These are phyloP conservation scores for Gossypium turneri DNA, from an alignment of 345 rosid species.

Conservation along the genomic window DNA sequence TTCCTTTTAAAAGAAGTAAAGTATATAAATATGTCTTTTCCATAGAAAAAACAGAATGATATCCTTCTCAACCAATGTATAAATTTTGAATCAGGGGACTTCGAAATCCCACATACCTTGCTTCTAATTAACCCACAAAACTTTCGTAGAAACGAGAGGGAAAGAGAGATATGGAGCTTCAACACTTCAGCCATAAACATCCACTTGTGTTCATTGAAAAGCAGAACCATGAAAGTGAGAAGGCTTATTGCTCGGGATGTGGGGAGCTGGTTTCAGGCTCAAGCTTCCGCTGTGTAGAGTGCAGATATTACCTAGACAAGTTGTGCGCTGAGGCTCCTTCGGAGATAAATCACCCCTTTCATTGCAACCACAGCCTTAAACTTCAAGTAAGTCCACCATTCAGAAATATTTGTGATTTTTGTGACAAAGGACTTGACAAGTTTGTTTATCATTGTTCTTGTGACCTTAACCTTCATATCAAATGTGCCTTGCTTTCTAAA, in stretches of 20 bases:
- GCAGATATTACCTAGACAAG: not conserved
- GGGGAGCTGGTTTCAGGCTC: not conserved
- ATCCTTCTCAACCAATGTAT: too few relatives aligned
- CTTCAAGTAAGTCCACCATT: not conserved
- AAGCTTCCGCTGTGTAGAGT: not conserved
- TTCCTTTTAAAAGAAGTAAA: too few relatives aligned
- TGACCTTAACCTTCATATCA: not conserved
- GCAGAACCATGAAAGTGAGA: not conserved
- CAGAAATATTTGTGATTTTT: not conserved
- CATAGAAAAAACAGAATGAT: too few relatives aligned
- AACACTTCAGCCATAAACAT: constrained; percentile 9
- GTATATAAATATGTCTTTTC: too few relatives aligned
- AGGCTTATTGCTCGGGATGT: not conserved
- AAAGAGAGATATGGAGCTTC: not conserved
- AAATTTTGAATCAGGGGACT: too few relatives aligned
- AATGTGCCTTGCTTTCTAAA: not conserved
- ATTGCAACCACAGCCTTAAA: not conserved
- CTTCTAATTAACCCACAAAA: not conserved
- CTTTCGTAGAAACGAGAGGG: not conserved
- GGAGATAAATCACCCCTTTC: not conserved
- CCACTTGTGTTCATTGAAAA: not conserved
- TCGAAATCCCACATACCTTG: too few relatives aligned
- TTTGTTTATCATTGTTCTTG: not conserved
- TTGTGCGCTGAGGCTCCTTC: not conserved
- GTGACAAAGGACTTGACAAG: not conserved